Evolutionary conservation across 2,329 filamentous ascomycete species (phyloP), one percentile per base, ranked within the genome.

Genomic region (Byssochlamys sp.): DNA sequence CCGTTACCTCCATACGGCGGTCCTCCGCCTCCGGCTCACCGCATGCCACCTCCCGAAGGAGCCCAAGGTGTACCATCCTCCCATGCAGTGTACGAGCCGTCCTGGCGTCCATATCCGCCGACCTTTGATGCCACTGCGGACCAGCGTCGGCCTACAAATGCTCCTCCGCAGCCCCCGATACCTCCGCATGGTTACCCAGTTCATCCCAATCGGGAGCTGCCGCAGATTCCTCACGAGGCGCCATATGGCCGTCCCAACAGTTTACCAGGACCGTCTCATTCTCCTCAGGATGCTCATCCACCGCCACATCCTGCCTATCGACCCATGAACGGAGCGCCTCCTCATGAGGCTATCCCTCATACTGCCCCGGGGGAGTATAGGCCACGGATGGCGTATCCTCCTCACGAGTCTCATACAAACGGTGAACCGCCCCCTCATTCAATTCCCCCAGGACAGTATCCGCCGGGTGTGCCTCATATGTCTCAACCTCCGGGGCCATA

Each of bases 291-390:
- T 31, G 54, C 62, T 45, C 63, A 59, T 50, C 65, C 68, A 12
- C 62, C 39, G 19, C 39, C 66, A 31, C 68, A 69, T 58, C 55
- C 64, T 5, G 59, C 53, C 39, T 73, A 66, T 56, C 69, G 68
- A 54, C 67, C 69, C 12, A 68, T 72, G 58, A 73, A 71, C 58
- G 70, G 71, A 58, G 58, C 63, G 24, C 55, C 52, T 12, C 60
- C 70, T 4, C 68, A 72, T 53, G 69, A 73, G 29, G 33, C 64
- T 2, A 62, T 66, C 4, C 67, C 70, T 27, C 68, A 70, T 55
- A 67, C 69, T 25, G 69, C 67, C 19, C 67, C 67, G 9, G 65
- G 66, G 3, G 71, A 73, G 12, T 73, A 69, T 58, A 67, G 69
- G 24, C 53, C 67, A 52, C 69, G 71, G 14, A 66, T 72, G 61